phyloP scores from a whole-genome alignment of 805 yeast genomes.

The Komagataella pseudopastoris region DNA sequence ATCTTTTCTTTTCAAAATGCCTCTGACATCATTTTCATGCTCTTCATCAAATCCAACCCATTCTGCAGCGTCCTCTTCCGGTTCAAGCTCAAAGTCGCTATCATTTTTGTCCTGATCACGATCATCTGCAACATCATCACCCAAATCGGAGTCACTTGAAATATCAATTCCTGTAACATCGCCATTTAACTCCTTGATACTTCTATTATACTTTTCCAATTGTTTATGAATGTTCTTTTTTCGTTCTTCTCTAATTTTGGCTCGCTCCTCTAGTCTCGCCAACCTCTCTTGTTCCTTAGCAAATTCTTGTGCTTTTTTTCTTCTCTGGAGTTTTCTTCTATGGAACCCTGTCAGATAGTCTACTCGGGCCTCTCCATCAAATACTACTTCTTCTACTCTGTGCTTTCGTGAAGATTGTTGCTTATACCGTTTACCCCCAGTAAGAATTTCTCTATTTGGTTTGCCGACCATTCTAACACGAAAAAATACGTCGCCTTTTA shows the following conservation, averaged over 20 bases:
- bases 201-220: slow-evolving; percentile 38
- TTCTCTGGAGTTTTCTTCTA: slow-evolving; percentile 79
- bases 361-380: slow-evolving; percentile 65
- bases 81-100: slow-evolving; percentile 12
- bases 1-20: slow-evolving; percentile 33
- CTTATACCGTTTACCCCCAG: slow-evolving; percentile 76
- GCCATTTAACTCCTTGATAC: not conserved
- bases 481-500: not conserved
- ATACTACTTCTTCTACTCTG: slow-evolving; percentile 73
- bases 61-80: slow-evolving; percentile 12
- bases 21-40: slow-evolving; percentile 11
- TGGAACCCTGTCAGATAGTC: slow-evolving; percentile 93
- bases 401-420: slow-evolving; percentile 50
- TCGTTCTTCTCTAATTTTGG: slow-evolving; percentile 55
- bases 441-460: slow-evolving; percentile 71
- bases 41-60: slow-evolving; percentile 29
- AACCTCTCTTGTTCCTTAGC: slow-evolving; percentile 67
- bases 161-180: not conserved
- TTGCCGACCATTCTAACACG: slow-evolving; percentile 5
- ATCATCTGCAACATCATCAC: slow-evolving; percentile 9
- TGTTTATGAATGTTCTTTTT: slow-evolving; percentile 53
- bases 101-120: slow-evolving; percentile 13
- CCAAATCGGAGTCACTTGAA: slow-evolving; percentile 7
- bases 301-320: slow-evolving; percentile 70
- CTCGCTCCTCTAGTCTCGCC: slow-evolving; percentile 65